phyloP scores from a whole-genome alignment of 345 rosid genomes.

The Geranium rotundifolium region DNA sequence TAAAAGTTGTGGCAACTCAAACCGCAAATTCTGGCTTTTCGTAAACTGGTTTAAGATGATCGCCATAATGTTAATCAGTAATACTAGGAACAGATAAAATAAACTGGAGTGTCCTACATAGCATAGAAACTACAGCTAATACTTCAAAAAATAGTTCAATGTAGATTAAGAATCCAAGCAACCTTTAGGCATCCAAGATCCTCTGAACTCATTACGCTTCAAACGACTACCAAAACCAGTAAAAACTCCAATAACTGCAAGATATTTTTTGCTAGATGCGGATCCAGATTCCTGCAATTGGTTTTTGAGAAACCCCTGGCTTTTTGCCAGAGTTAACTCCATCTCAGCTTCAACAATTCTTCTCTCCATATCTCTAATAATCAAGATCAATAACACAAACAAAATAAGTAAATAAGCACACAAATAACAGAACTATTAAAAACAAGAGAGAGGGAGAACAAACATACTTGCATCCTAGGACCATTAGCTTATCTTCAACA shows the following conservation, averaged over 20 bases:
- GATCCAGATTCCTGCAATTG: conserved; percentile 31
- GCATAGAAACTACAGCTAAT: background rate
- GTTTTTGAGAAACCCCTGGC: conserved; percentile 68
- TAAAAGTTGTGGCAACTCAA: too few relatives aligned
- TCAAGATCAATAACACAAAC: conserved; percentile 6
- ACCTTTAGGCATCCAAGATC: conserved; percentile 96
- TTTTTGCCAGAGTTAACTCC: conserved; percentile 90
- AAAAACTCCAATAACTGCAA: conserved; percentile 88
- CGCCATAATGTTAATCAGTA: background rate
- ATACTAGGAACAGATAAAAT: background rate
- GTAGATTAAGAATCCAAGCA: background rate
- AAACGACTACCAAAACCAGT: conserved; percentile 90
- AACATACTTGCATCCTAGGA: conserved; percentile 88
- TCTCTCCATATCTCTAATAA: conserved; percentile 74
- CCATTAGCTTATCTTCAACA: conserved; percentile 66
- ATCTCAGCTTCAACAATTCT: conserved; percentile 83
- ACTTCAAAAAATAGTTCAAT: background rate
- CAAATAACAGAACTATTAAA: background rate
- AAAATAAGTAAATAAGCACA: background rate
- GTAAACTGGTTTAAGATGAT: background rate
- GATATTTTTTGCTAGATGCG: conserved; percentile 44
- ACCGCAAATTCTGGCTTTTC: too few relatives aligned
- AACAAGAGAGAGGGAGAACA: background rate
- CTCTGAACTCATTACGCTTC: conserved; percentile 67
- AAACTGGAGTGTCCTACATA: background rate